Evolutionary conservation across 129 eudicot species (phyloP).

Genomic region (Pittosporum tobira): DNA sequence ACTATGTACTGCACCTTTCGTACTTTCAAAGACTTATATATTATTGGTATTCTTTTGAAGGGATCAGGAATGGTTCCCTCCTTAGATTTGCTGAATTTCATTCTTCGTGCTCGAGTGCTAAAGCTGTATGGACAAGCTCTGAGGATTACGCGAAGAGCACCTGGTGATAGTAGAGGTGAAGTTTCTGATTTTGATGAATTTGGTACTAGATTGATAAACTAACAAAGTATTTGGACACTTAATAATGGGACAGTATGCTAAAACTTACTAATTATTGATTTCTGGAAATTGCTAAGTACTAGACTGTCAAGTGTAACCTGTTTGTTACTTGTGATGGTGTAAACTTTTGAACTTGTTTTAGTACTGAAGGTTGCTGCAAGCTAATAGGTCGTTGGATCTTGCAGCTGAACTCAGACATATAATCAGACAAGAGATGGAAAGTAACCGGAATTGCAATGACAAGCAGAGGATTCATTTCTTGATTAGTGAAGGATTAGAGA

Average conservation of each 20-base stretch:
- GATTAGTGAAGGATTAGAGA: constrained; percentile 58
- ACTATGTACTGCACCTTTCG: neutral
- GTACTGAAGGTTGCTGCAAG: neutral
- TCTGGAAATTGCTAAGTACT: too few relatives aligned
- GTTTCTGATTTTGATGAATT: neutral
- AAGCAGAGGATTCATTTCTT: constrained; percentile 71
- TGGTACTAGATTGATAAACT: neutral
- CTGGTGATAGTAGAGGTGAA: constrained; percentile 53
- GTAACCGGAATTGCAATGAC: constrained; percentile 57
- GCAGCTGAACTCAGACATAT: constrained; percentile 66
- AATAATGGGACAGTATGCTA: neutral
- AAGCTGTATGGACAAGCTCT: constrained; percentile 79
- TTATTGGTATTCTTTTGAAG: neutral
- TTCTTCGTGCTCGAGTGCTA: constrained; percentile 69
- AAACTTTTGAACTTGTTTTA: neutral
- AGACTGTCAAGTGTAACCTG: neutral
- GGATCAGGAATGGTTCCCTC: constrained; percentile 36
- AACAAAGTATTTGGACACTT: neutral
- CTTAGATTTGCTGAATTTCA: constrained; percentile 66
- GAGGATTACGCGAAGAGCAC: constrained; percentile 58
- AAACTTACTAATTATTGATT: too few relatives aligned
- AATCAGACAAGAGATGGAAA: constrained; percentile 75
- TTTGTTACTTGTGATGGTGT: neutral
- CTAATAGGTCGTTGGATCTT: neutral
- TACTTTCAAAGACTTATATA: neutral